Evolutionary conservation across 208 protist species (phyloP).

Genomic region (Acanthamoeba triangularis): DNA sequence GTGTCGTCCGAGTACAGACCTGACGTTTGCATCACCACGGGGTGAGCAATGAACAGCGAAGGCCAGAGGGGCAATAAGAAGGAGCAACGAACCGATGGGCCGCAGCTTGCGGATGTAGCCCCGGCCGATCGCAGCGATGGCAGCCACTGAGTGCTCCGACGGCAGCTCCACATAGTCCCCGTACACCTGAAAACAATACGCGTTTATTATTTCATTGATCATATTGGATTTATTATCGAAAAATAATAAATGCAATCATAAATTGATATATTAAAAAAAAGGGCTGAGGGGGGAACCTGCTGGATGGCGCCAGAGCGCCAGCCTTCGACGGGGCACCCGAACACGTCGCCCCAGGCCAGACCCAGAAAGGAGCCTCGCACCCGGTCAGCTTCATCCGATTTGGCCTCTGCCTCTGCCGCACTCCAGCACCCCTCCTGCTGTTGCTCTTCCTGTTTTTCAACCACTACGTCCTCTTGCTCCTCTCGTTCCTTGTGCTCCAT

Average conservation of each 20-base stretch:
- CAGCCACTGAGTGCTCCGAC: not conserved
- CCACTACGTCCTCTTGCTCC: not conserved
- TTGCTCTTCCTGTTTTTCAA: not conserved
- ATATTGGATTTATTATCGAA: no score
- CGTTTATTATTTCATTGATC: no score
- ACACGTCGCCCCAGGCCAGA: slow-evolving; percentile 42
- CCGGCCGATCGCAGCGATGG: not conserved
- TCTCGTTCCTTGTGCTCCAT: not conserved
- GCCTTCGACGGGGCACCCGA: slow-evolving; percentile 30
- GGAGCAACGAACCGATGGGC: not conserved
- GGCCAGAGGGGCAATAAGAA: not conserved
- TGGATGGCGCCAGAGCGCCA: slow-evolving; percentile 5
- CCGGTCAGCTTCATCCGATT: not conserved
- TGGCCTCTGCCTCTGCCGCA: not conserved
- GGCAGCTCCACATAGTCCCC: not conserved
- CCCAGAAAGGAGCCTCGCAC: slow-evolving; percentile 22
- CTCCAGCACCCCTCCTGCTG: not conserved
- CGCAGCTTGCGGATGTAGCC: slow-evolving; percentile 17
- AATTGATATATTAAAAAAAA: no score
- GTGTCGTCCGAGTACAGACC: slow-evolving; percentile 30
- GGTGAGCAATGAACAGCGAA: no score
- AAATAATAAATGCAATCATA: no score
- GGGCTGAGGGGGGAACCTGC: not conserved
- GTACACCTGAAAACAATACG: not conserved
- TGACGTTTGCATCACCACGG: not conserved